Evolutionary conservation across 2,329 filamentous ascomycete species (phyloP).

Genomic region (Monosporascus sp.): DNA sequence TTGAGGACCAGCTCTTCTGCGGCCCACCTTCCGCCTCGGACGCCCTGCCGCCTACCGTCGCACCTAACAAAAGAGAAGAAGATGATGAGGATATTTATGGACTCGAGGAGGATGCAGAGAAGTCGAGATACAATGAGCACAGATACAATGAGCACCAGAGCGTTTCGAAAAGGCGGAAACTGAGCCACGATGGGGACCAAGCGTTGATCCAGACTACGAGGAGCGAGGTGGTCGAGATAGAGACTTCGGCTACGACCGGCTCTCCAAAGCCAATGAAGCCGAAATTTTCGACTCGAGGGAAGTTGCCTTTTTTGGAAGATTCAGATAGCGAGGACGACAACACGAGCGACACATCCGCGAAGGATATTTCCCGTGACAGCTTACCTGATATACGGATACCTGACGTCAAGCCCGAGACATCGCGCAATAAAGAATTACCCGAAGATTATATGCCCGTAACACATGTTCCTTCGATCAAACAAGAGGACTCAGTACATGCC

Average conservation of each 20-base stretch:
- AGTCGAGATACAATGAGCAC: constrained; percentile 19
- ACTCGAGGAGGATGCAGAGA: constrained; percentile 23
- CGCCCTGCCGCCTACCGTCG: constrained; percentile 25
- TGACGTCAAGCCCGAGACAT: constrained; percentile 6
- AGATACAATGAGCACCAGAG: constrained; percentile 22
- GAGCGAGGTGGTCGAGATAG: neutral
- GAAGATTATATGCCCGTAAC: constrained; percentile 21
- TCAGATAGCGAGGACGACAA: constrained; percentile 51
- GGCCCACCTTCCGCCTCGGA: constrained; percentile 23
- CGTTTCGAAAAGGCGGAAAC: constrained; percentile 35
- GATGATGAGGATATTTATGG: constrained; percentile 28
- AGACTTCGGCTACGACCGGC: constrained; percentile 1
- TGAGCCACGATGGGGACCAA: constrained; percentile 23
- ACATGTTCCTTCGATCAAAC: constrained; percentile 12
- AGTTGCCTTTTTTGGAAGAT: constrained; percentile 65
- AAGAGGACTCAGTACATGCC: constrained; percentile 16
- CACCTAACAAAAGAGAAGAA: constrained; percentile 12
- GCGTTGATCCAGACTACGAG: neutral
- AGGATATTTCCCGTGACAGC: constrained; percentile 2
- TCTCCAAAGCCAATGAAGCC: constrained; percentile 5
- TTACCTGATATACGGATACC: neutral
- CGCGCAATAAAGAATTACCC: constrained; percentile 13
- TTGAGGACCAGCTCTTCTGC: constrained; percentile 55
- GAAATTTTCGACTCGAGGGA: constrained; percentile 23
- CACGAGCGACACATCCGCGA: constrained; percentile 5